These are phyloP conservation scores for Adansonia grandidieri DNA, from an alignment of 441 rosid genomes.

Conservation along the genomic window DNA sequence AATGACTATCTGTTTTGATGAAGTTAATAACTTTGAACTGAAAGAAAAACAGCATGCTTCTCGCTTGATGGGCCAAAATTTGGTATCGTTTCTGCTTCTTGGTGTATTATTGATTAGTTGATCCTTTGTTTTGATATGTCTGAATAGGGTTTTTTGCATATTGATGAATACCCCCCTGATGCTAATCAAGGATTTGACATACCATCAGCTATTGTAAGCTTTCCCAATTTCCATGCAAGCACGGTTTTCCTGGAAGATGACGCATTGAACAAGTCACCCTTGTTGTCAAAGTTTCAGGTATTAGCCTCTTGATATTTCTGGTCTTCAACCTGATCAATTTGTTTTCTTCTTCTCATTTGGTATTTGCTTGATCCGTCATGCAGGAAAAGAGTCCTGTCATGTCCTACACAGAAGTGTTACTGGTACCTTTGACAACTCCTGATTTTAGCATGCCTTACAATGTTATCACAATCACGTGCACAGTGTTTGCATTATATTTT, in stretches of 20 bases:
- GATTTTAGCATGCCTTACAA: conserved; percentile 99
- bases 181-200: conserved; percentile 99
- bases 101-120: conserved; percentile 25
- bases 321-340: conserved; percentile 9
- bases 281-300: conserved; percentile 72
- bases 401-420: conserved; percentile 87
- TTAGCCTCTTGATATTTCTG: conserved; percentile 7
- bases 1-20: neutral
- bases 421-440: conserved; percentile 92
- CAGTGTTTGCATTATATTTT: conserved; percentile 83
- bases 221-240: conserved; percentile 59
- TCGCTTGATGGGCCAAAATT: neutral
- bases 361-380: conserved; percentile 35
- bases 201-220: conserved; percentile 86
- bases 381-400: conserved; percentile 69
- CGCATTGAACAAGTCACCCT: conserved; percentile 41
- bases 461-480: conserved; percentile 94
- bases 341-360: conserved; percentile 12
- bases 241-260: conserved; percentile 46
- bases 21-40: neutral
- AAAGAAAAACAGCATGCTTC: conserved; percentile 1
- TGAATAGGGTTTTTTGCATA: conserved; percentile 85
- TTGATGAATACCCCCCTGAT: conserved; percentile 98
- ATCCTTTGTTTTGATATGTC: conserved; percentile 28
- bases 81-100: conserved; percentile 23